phyloP scores from a whole-genome alignment of 108 stramenopile genomes.

The Hondaea fermentalgiana region DNA sequence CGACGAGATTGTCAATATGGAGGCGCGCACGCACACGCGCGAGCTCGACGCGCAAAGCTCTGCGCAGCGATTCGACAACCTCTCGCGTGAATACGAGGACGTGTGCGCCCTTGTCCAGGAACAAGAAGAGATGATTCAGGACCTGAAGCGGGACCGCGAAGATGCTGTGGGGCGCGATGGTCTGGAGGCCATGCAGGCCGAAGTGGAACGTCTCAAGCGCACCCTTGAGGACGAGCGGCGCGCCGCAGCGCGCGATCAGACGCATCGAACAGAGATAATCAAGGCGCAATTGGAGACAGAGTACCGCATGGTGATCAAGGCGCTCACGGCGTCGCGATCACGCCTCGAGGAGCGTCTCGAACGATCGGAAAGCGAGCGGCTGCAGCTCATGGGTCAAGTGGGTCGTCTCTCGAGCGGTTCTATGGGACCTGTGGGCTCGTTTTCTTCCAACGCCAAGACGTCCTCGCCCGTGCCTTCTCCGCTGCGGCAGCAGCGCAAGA shows the following conservation, averaged over 20 bases:
- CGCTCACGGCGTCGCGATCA: background rate
- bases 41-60: background rate
- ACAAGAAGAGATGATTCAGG: background rate
- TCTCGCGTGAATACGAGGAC: background rate
- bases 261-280: background rate
- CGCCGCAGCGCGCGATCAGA: background rate
- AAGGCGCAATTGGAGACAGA: background rate
- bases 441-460: too few species aligned
- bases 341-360: slow-evolving; percentile 8
- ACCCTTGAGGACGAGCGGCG: background rate
- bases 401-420: background rate
- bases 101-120: background rate
- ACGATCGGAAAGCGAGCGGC: background rate
- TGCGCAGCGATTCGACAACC: background rate
- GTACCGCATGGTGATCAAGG: slow-evolving; percentile 17
- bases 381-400: background rate
- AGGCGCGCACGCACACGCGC: background rate
- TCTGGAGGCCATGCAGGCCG: background rate
- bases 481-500: too few species aligned
- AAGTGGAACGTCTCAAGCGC: background rate
- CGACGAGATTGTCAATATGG: background rate
- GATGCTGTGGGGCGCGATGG: background rate
- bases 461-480: too few species aligned
- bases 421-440: too few species aligned
- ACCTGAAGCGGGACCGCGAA: background rate